Evolutionary conservation across 1,284 basidiomycete genomes (phyloP).

Genomic region (Puccinia polysora): DNA sequence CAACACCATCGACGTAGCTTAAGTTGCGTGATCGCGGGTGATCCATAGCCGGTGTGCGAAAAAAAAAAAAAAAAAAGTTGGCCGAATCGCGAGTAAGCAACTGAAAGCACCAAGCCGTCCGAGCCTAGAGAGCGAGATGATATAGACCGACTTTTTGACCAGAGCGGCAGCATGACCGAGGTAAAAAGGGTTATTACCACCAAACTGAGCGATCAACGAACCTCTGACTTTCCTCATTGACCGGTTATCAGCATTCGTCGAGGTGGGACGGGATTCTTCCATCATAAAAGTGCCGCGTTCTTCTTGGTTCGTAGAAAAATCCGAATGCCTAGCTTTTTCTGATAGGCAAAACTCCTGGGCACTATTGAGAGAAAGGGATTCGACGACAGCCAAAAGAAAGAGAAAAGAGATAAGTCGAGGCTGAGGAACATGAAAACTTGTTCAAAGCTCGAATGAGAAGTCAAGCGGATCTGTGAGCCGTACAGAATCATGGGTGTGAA

Average conservation of each 20-base stretch:
- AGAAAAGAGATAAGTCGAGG: background rate
- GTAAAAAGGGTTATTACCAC: slow-evolving; percentile 56
- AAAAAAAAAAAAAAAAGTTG: background rate
- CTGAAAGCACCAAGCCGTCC: too few species aligned
- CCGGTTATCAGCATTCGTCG: background rate
- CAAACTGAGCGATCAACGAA: slow-evolving; percentile 60
- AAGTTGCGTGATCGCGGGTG: background rate
- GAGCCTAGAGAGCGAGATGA: background rate
- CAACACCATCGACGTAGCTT: slow-evolving; percentile 57
- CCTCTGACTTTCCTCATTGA: slow-evolving; percentile 56
- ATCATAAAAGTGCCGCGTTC: slow-evolving; percentile 60
- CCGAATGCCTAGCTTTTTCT: slow-evolving; percentile 58
- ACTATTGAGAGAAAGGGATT: slow-evolving; percentile 10
- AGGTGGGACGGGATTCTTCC: slow-evolving; percentile 47
- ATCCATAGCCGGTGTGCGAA: background rate
- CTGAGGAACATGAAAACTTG: background rate
- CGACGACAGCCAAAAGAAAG: background rate
- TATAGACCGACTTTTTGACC: slow-evolving; percentile 54
- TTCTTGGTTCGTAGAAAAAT: slow-evolving; percentile 58
- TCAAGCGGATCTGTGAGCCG: background rate
- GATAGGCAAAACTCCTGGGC: slow-evolving; percentile 59
- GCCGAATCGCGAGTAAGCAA: too few species aligned
- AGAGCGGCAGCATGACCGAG: slow-evolving; percentile 61
- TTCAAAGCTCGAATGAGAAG: slow-evolving; percentile 41
- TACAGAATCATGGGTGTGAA: slow-evolving; percentile 63